Percentiles rank a stretch among this genome's conserved stretches.
These are phyloP conservation scores for Botrytis squamosa DNA, from an alignment of 2,329 filamentous ascomycete genomes.

Conservation along the genomic window DNA sequence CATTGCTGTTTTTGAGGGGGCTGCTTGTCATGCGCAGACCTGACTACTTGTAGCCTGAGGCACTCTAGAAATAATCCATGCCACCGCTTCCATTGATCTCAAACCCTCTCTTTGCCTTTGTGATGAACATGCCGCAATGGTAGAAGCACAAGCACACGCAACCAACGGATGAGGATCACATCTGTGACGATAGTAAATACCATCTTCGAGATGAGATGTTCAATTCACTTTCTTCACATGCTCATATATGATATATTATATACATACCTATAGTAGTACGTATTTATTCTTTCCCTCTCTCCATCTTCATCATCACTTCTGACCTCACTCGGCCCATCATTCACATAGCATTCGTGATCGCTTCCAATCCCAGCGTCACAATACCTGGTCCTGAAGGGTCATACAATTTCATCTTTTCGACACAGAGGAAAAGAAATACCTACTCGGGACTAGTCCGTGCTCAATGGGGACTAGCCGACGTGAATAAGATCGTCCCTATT, in stretches of 20 bases:
- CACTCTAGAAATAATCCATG: neutral
- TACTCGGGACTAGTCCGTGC: neutral
- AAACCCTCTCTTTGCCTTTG: neutral
- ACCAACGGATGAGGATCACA: neutral
- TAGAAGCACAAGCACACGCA: neutral
- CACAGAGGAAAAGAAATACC: neutral
- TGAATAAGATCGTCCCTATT: neutral
- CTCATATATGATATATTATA: too few relatives aligned
- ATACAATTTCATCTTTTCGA: neutral
- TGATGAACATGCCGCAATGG: neutral
- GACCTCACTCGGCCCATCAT: too few relatives aligned
- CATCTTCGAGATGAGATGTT: neutral
- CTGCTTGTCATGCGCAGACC: constrained; percentile 3
- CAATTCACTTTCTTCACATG: neutral
- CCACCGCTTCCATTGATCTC: neutral
- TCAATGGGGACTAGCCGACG: neutral
- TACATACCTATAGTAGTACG: too few relatives aligned
- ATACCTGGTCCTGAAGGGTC: neutral
- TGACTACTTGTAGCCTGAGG: neutral
- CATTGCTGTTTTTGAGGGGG: neutral
- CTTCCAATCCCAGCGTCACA: neutral
- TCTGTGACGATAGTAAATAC: neutral
- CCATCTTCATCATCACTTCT: too few relatives aligned
- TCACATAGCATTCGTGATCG: neutral
- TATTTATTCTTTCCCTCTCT: too few relatives aligned